Evolutionary conservation across 108 stramenopile genomes (phyloP), one percentile per base, ranked within the genome.

Genomic region (Pseudonitzschia multiseries): DNA sequence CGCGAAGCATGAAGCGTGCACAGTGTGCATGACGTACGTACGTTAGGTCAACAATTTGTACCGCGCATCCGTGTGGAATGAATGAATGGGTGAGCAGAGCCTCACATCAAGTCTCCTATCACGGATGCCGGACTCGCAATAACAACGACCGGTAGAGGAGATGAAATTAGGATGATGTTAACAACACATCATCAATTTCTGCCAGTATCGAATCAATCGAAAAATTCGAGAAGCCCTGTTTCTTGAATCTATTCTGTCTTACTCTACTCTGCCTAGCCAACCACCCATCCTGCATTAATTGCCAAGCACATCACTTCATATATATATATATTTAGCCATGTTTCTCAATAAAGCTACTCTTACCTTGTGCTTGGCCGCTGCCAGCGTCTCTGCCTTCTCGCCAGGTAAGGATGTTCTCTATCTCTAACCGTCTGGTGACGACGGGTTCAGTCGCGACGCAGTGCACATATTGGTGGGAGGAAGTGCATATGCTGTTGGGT

Each of bases 351-450:
- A 66, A 71, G 66, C 42, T 53, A 36, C 70, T 44, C 50, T 79
- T 68, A 59, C 78, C 31, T 74, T 78, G 17, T 74, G 59, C 43
- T 62, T 62, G 27, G 48, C 68, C 26, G 61, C 62, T 18, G 67
- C 69, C 46, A 21, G 69, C 10, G 72, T 65, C 52, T 48, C 74
- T 42, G 82, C 75, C 60, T 79, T 83, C 27, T 17, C 76, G 18
- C 62, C 81, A 68, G 40, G 75, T 81, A 62, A 79, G 73, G 61
- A 3, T 40, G 46, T n/a, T n/a, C n/a, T n/a, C n/a, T n/a, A n/a
- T n/a, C n/a, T n/a, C n/a, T n/a, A n/a, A n/a, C n/a, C n/a, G n/a
- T n/a, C n/a, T n/a, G n/a, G n/a, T n/a, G n/a, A n/a, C n/a, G n/a
- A n/a, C n/a, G n/a, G n/a, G n/a, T n/a, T n/a, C n/a, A n/a, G n/a